Conservation (phyloP, 1,284 basidiomycete genomes). For the Microbotryum saponariae region DNA sequence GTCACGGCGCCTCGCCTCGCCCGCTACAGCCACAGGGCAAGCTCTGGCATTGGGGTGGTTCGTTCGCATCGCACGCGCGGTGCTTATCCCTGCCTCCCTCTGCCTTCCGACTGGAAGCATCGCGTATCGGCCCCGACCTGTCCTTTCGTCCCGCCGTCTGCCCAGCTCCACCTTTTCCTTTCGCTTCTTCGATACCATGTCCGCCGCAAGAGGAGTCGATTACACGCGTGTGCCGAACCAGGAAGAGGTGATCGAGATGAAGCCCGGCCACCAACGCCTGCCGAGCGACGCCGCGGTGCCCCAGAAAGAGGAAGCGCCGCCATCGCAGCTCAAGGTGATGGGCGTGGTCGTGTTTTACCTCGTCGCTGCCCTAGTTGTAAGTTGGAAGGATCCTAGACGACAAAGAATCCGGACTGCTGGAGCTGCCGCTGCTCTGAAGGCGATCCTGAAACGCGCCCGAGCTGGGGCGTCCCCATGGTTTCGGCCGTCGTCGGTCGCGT, state of each 20-base stretch:
- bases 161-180: not conserved
- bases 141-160: too few species aligned
- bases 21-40: too few species aligned
- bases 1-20: too few species aligned
- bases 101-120: too few species aligned
- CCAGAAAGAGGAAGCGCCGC: conserved; percentile 20
- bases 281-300: not conserved
- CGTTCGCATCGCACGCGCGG: too few species aligned
- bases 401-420: not conserved
- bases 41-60: too few species aligned
- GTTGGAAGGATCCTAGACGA: conserved; percentile 39
- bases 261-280: not conserved
- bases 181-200: not conserved
- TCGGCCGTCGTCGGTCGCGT: conserved; percentile 36
- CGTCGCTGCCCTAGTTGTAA: conserved; percentile 67
- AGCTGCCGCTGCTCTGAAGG: not conserved
- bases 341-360: conserved; percentile 54
- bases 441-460: not conserved
- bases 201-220: not conserved
- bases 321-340: conserved; percentile 33
- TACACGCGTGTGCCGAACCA: too few species aligned
- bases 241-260: not conserved
- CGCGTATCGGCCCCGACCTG: too few species aligned
- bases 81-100: too few species aligned
- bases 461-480: too few species aligned